Conservation (phyloP, 2,329 filamentous ascomycete species). For the Harringtonia aguacate region DNA sequence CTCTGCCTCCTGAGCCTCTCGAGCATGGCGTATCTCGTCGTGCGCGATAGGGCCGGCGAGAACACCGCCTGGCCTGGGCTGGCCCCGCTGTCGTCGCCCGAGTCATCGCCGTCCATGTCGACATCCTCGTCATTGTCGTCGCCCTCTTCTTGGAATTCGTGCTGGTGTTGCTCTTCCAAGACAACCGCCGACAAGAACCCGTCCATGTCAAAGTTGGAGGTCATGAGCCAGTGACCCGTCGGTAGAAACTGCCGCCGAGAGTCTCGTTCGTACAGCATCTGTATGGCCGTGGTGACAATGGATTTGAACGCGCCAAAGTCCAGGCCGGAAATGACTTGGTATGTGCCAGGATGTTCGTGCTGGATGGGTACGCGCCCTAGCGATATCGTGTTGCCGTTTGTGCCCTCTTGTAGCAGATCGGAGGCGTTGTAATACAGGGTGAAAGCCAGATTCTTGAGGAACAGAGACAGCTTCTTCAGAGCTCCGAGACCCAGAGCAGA, state of each 20-base stretch:
- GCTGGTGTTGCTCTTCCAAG: constrained; percentile 71
- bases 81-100: constrained; percentile 18
- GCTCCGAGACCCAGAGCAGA: constrained; percentile 63
- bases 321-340: constrained; percentile 50
- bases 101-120: constrained; percentile 25
- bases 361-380: background rate
- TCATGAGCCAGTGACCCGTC: constrained; percentile 89
- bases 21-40: constrained; percentile 51
- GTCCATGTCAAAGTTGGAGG: constrained; percentile 73
- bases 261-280: constrained; percentile 87
- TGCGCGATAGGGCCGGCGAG: constrained; percentile 41
- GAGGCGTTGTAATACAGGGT: constrained; percentile 75
- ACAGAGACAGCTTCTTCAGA: constrained; percentile 63
- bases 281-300: constrained; percentile 69
- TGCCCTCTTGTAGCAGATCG: constrained; percentile 34
- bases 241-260: constrained; percentile 79
- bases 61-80: constrained; percentile 15
- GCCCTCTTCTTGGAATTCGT: constrained; percentile 52
- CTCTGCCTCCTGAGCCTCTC: constrained; percentile 55
- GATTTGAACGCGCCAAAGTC: constrained; percentile 68
- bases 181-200: constrained; percentile 81
- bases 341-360: constrained; percentile 13
- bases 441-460: constrained; percentile 86
- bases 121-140: constrained; percentile 41
- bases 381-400: background rate